Evolutionary conservation across 2,329 filamentous ascomycete genomes (phyloP), one percentile per base, ranked within the genome.

Genomic region (Claviceps pusilla): DNA sequence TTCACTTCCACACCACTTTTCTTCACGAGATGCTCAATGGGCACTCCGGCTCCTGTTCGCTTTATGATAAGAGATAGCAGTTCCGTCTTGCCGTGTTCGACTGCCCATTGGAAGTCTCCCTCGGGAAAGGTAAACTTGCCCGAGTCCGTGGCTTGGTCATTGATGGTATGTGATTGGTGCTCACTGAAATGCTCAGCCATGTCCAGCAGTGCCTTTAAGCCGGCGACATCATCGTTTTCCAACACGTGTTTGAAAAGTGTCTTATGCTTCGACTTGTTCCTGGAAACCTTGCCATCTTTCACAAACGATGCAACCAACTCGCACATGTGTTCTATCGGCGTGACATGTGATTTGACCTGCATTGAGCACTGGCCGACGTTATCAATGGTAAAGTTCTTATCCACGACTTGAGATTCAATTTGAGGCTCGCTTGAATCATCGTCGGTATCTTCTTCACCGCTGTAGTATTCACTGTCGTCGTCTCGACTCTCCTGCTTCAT

Each of bases 321-420:
- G 4, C 63, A 59, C 5, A 89, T 65, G 54, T 86, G 65, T 0
- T 66, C 58, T 1, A 77, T 63, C 2, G 87, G 83, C 41, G 73
- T 74, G 9, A 76, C 68, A 16, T 73, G 68, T 55, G 84, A 86
- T 63, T 86, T 82, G 56, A 89, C 84, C 54, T 84, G 75, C 62
- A 78, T 82, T 0, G 79, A 79, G 4, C 86, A 73, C 58, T 87
- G 78, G 0, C 85, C 85, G 55, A 93, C 75, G 59, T 88, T 81
- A 16, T 93, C 85, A 52, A 91, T 77, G 0, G 87, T 93, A 64
- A 86, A 87, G 41, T 77, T 73, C 12, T 84, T 78, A 59, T 84
- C 78, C 33, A 88, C 69, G 45, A 82, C 71, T 56, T 83, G 76
- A 16, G 69, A 69, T 50, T 73, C 69, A 45, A 80, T 73, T 7